A percentile compares a stretch with the other conserved stretches of the same genome.
These are phyloP conservation scores for Lasiodiplodia sp. DNA, from an alignment of 2,329 filamentous ascomycete genomes.

Conservation along the genomic window DNA sequence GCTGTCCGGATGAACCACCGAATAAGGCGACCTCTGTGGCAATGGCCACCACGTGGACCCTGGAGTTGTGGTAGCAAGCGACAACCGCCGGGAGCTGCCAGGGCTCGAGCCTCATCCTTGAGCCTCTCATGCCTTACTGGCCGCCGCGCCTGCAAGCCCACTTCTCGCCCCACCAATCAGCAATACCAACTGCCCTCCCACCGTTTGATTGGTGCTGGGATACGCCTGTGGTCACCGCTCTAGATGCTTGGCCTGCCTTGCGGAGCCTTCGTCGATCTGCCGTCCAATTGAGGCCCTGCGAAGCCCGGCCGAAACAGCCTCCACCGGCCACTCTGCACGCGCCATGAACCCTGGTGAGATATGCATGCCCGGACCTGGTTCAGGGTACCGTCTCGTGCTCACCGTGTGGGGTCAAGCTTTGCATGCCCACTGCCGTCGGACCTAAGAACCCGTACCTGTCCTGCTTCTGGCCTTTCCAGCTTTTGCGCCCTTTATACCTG, in stretches of 20 bases:
- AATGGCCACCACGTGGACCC: conserved; percentile 20
- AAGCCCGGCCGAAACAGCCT: background rate
- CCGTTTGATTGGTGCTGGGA: conserved; percentile 4
- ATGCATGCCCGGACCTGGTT: conserved; percentile 8
- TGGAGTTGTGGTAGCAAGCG: background rate
- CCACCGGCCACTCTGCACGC: background rate
- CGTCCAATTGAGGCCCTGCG: conserved; percentile 20
- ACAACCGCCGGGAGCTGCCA: conserved; percentile 7
- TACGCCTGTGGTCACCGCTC: conserved; percentile 21
- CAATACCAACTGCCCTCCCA: background rate
- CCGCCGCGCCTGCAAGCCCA: conserved; percentile 8
- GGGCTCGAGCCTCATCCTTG: conserved; percentile 6
- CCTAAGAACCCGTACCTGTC: conserved; percentile 10
- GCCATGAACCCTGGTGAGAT: conserved; percentile 12
- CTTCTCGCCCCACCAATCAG: conserved; percentile 13
- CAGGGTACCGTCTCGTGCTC: conserved; percentile 17
- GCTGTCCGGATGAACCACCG: background rate
- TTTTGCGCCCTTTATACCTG: background rate
- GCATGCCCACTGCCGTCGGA: conserved; percentile 4
- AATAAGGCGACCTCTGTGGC: background rate
- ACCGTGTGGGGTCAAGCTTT: conserved; percentile 17
- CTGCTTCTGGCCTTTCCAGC: background rate
- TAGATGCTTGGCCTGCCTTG: conserved; percentile 15
- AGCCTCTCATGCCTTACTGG: conserved; percentile 9
- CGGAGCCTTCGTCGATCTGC: conserved; percentile 27